A percentile compares a stretch with the other conserved stretches of the same genome.
Conservation (phyloP, 2,329 filamentous ascomycete species). For the Aspergillus tamarii region DNA sequence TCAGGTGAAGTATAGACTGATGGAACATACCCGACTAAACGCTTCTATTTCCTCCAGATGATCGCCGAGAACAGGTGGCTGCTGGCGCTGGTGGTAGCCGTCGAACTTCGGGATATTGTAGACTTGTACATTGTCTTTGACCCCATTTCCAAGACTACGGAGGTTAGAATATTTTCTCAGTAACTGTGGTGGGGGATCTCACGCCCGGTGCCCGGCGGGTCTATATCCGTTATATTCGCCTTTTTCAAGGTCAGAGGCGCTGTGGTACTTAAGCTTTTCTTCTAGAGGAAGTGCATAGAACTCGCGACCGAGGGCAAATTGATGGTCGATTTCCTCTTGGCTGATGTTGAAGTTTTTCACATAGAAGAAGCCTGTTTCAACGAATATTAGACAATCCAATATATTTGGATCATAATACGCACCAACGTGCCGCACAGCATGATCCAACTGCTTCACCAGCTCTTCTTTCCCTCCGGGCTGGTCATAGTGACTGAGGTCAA, state of each 20-base stretch:
- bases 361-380: slow-evolving; percentile 60
- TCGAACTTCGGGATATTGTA: slow-evolving; percentile 65
- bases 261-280: slow-evolving; percentile 62
- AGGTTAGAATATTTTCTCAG: slow-evolving; percentile 15
- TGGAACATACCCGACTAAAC: slow-evolving; percentile 48
- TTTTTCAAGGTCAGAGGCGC: slow-evolving; percentile 48
- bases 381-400: slow-evolving; percentile 6
- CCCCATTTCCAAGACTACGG: slow-evolving; percentile 40
- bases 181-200: slow-evolving; percentile 1
- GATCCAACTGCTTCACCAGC: slow-evolving; percentile 58
- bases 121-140: slow-evolving; percentile 61
- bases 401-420: slow-evolving; percentile 14
- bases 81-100: slow-evolving; percentile 48
- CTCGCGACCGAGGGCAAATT: slow-evolving; percentile 64
- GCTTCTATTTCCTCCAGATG: slow-evolving; percentile 59
- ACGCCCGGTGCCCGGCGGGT: slow-evolving; percentile 48
- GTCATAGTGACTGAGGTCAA: slow-evolving; percentile 60
- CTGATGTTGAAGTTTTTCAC: slow-evolving; percentile 65
- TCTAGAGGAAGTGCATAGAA: slow-evolving; percentile 61
- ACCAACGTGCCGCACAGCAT: slow-evolving; percentile 55
- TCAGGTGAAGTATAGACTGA: too few species aligned
- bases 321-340: slow-evolving; percentile 62
- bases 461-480: slow-evolving; percentile 58
- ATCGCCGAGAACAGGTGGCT: slow-evolving; percentile 53
- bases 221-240: slow-evolving; percentile 63